Percentiles rank a stretch among this genome's conserved stretches.
These are phyloP conservation scores for Myxozyma neglecta DNA, from an alignment of 805 yeast genomes.

Conservation along the genomic window DNA sequence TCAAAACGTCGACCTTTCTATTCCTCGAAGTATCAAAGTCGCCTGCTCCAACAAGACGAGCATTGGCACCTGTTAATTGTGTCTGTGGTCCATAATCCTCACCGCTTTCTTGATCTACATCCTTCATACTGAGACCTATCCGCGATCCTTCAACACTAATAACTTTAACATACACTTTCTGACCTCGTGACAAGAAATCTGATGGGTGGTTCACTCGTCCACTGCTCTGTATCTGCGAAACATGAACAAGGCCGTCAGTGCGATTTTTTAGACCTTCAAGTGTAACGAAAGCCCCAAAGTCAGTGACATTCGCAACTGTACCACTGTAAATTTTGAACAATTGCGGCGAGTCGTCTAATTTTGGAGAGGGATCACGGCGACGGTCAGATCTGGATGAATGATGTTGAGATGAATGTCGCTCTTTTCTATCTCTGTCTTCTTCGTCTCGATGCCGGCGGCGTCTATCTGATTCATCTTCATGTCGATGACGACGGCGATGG, in stretches of 20 bases:
- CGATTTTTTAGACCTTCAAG: conserved; percentile 45
- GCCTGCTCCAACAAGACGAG: neutral
- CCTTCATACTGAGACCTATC: conserved; percentile 65
- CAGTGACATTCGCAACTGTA: conserved; percentile 55
- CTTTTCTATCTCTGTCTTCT: conserved; percentile 3
- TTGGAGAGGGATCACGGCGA: conserved; percentile 24
- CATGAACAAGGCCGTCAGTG: conserved; percentile 70
- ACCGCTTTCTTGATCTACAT: conserved; percentile 72
- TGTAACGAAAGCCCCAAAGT: conserved; percentile 78
- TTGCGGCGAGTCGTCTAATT: conserved; percentile 40
- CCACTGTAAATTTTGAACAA: conserved; percentile 60
- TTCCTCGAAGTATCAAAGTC: conserved; percentile 1
- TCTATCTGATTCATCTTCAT: neutral
- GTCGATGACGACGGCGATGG: conserved; percentile 2
- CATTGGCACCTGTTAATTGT: conserved; percentile 17
- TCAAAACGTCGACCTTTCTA: neutral
- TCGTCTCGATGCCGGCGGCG: conserved; percentile 4
- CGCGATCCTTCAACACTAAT: conserved; percentile 47
- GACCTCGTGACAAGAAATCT: conserved; percentile 57
- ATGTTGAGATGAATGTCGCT: neutral
- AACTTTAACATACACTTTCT: conserved; percentile 66
- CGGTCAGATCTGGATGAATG: conserved; percentile 13
- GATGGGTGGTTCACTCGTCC: conserved; percentile 56
- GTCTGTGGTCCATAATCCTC: conserved; percentile 34
- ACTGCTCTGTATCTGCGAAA: conserved; percentile 60